A percentile compares a stretch with the other conserved stretches of the same genome.
These are phyloP conservation scores for Coemansia biformis DNA, from an alignment of 192 early-diverging fungal genomes.

Conservation along the genomic window DNA sequence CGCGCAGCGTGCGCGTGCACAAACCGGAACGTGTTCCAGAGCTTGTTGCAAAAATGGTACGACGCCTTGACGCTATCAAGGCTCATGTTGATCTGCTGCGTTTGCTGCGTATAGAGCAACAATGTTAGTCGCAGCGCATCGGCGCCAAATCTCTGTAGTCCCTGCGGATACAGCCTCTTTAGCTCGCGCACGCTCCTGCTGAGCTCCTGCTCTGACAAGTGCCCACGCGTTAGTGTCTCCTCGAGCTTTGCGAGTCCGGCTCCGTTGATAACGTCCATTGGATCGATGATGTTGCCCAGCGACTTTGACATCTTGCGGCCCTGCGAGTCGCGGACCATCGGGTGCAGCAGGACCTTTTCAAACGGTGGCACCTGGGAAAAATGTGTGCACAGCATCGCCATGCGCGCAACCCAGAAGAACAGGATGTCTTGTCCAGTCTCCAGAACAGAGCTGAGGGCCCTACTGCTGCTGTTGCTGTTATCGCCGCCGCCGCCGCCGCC, in stretches of 20 bases:
- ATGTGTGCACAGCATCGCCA: slow-evolving; percentile 92
- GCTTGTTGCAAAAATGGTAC: slow-evolving; percentile 92
- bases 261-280: slow-evolving; percentile 63
- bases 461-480: no score
- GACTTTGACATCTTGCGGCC: slow-evolving; percentile 85
- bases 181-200: slow-evolving; percentile 58
- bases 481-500: neutral
- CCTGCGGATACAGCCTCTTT: slow-evolving; percentile 76
- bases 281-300: slow-evolving; percentile 73
- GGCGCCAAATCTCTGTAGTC: slow-evolving; percentile 87
- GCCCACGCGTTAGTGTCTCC: slow-evolving; percentile 61
- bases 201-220: slow-evolving; percentile 73
- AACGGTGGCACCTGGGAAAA: slow-evolving; percentile 80
- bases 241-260: slow-evolving; percentile 59
- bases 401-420: slow-evolving; percentile 97
- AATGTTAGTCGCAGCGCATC: slow-evolving; percentile 77
- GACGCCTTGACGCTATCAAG: slow-evolving; percentile 77
- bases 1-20: slow-evolving; percentile 27
- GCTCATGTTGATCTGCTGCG: slow-evolving; percentile 92
- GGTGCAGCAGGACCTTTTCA: slow-evolving; percentile 83
- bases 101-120: slow-evolving; percentile 65
- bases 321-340: slow-evolving; percentile 70
- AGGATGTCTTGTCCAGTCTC: slow-evolving; percentile 96
- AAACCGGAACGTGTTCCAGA: slow-evolving; percentile 83
- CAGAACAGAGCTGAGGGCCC: slow-evolving; percentile 65